Evolutionary conservation across 2,329 filamentous ascomycete species (phyloP), one percentile per base, ranked within the genome.

Genomic region (Colletotrichum liriopes): DNA sequence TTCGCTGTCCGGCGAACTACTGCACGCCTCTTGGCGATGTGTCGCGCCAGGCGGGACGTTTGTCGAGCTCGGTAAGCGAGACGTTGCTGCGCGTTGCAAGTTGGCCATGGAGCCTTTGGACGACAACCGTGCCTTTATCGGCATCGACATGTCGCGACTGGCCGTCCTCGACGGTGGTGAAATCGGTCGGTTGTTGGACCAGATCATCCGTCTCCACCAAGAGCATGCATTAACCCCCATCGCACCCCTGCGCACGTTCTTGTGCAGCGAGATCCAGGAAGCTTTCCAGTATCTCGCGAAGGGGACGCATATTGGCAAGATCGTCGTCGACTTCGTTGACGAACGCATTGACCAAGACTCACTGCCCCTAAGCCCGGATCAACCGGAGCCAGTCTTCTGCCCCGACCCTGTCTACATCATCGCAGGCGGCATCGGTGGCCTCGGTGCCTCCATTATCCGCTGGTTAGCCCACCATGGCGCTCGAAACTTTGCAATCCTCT

Each of bases 261-360:
- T 72, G 47, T 74, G 79, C 70, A 59, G 59, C 20, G 61, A 81
- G 2, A 74, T 82, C 0, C 73, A 76, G n/a, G 77, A 82, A 8
- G 82, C 83, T 0, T 29, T 85, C 72, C 74, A 80, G 1, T 76
- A 79, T 23, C 80, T 85, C 79, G 81, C 83, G 52, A 77, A 76
- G 5, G 83, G 82, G 1, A 75, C 73, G 43, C 82, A 84, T 65
- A 79, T 83, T 49, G 84, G 83, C 0, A 85, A 85, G 56, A 81
- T 84, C n/a, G 77, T 83, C 11, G 39, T 80, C 70, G 74, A 67
- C 47, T 71, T 78, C 69, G 72, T 29, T n/a, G 39, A 51, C 20
- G 37, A 58, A 6, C 23, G 35, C 20, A 23, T 47, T 18, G 8
- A 47, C 20, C 45, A 9, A 2, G 9, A 12, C 45, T 47, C 8